A percentile compares a stretch with the other conserved stretches of the same genome.
Conservation (phyloP, 208 protist species). For the Trichomonas gallinae region DNA sequence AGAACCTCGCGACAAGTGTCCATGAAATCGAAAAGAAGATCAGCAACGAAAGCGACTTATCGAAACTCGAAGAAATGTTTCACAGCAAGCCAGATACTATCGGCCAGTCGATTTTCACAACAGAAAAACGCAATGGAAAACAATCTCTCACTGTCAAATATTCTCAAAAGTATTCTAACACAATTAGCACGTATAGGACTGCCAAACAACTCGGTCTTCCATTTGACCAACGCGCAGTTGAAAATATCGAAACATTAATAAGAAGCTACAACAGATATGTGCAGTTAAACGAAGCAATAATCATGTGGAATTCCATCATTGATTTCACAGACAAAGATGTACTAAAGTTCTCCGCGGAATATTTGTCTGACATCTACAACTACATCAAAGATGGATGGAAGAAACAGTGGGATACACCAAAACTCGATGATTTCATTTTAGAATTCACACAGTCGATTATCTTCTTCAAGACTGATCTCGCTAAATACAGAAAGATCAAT, state of each 20-base stretch:
- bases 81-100: background rate
- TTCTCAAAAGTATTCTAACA: background rate
- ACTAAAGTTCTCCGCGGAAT: background rate
- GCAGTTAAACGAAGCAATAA: background rate
- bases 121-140: background rate
- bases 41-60: background rate
- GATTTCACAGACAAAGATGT: background rate
- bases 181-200: background rate
- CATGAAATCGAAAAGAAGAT: background rate
- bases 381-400: background rate
- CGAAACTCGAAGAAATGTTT: background rate
- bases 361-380: background rate
- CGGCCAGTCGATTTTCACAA: background rate
- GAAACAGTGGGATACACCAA: background rate
- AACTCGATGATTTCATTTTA: background rate
- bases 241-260: background rate
- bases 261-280: background rate
- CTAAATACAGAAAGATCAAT: background rate
- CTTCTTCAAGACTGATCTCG: background rate
- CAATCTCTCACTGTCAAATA: background rate
- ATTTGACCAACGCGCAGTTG: background rate
- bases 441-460: background rate
- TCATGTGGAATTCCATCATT: background rate
- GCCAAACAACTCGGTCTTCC: background rate
- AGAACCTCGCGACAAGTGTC: background rate